A percentile compares a stretch with the other conserved stretches of the same genome.
These are phyloP conservation scores for Catharanthus roseus DNA, from an alignment of 257 asterid species.

Conservation along the genomic window DNA sequence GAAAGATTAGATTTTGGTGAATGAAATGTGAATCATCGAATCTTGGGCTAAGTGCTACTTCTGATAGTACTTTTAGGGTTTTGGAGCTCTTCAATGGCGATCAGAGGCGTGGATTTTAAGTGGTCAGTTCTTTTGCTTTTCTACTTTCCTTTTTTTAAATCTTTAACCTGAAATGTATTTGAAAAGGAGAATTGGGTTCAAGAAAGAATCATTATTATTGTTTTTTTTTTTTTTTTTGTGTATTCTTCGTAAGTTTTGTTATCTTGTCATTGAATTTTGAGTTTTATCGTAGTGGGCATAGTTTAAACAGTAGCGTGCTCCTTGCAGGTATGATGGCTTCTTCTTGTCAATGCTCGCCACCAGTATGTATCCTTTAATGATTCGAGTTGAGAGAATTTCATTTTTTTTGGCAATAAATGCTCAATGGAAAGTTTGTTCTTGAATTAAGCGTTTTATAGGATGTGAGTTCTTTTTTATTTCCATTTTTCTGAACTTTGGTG, in stretches of 20 bases:
- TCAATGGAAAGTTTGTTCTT: neutral
- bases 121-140: slow-evolving; percentile 55
- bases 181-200: neutral
- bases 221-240: no score
- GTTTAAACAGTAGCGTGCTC: slow-evolving; percentile 13
- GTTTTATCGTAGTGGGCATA: slow-evolving; percentile 6
- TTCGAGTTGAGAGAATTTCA: neutral
- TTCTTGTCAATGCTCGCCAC: slow-evolving; percentile 96
- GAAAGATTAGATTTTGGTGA: slow-evolving; percentile 1
- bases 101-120: slow-evolving; percentile 85
- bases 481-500: slow-evolving; percentile 4
- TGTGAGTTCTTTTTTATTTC: neutral
- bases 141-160: neutral
- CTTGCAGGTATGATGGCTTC: slow-evolving; percentile 96
- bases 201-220: neutral
- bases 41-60: slow-evolving; percentile 23
- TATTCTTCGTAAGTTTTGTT: no score
- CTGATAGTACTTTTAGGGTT: slow-evolving; percentile 9
- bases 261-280: neutral
- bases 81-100: slow-evolving; percentile 50
- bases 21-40: slow-evolving; percentile 34
- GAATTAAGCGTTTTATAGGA: slow-evolving; percentile 5
- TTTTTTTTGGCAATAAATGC: neutral
- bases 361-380: slow-evolving; percentile 80
- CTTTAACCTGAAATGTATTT: neutral